Conservation (phyloP, 768 basidiomycete genomes). For the Panaeolus papilionaceus region DNA sequence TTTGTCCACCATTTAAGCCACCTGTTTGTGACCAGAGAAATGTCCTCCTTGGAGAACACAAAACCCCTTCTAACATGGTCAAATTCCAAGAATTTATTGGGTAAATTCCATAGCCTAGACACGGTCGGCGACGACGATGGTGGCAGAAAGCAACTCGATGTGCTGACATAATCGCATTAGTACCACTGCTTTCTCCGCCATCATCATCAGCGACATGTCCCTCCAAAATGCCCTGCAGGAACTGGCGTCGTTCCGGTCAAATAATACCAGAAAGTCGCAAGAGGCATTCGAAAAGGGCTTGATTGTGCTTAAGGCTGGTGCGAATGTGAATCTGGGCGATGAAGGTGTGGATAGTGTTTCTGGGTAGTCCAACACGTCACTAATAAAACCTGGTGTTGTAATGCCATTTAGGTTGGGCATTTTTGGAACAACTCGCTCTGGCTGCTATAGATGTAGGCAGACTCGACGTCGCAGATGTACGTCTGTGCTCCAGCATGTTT, state of each 20-base stretch:
- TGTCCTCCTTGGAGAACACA: too few relatives aligned
- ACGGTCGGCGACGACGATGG: neutral
- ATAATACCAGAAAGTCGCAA: slow-evolving; percentile 60
- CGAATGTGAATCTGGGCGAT: slow-evolving; percentile 52
- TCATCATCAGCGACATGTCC: slow-evolving; percentile 41
- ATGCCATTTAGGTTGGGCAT: slow-evolving; percentile 66
- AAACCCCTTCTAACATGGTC: too few relatives aligned
- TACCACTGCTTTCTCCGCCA: neutral
- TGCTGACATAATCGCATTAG: neutral
- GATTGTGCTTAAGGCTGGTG: slow-evolving; percentile 54
- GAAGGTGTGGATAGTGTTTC: slow-evolving; percentile 48
- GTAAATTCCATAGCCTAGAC: too few relatives aligned
- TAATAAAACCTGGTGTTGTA: slow-evolving; percentile 15
- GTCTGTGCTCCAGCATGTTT: slow-evolving; percentile 29
- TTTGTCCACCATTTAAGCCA: too few relatives aligned
- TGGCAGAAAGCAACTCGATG: neutral
- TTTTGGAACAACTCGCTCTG: slow-evolving; percentile 80
- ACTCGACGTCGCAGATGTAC: slow-evolving; percentile 76
- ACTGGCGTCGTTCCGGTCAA: slow-evolving; percentile 59
- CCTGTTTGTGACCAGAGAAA: too few relatives aligned
- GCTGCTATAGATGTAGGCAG: slow-evolving; percentile 81
- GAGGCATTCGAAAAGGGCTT: slow-evolving; percentile 64
- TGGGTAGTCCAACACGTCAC: slow-evolving; percentile 20
- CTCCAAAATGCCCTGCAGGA: slow-evolving; percentile 54
- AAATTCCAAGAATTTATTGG: too few relatives aligned